phyloP scores from a whole-genome alignment of 1,139 yeast genomes.

The Candida anutae region DNA sequence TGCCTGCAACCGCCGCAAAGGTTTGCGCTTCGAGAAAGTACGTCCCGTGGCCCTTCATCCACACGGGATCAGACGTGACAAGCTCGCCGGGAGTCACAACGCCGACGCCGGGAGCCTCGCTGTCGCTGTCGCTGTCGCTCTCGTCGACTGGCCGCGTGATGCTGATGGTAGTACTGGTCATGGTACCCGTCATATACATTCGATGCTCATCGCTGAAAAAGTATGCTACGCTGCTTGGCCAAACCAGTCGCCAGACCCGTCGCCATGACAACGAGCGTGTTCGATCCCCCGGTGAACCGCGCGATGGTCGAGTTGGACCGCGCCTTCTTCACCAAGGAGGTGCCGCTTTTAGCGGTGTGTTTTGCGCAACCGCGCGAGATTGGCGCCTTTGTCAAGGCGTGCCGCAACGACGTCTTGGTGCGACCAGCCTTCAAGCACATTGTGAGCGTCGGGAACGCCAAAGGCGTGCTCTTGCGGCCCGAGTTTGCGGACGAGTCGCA shows the following conservation, averaged over 20 bases:
- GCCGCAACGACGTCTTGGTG: slow-evolving; percentile 50
- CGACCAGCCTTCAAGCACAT: slow-evolving; percentile 63
- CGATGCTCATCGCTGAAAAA: not conserved
- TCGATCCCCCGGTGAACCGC: slow-evolving; percentile 62
- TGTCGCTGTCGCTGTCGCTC: slow-evolving; percentile 5
- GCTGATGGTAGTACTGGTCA: no score
- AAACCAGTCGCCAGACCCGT: not conserved
- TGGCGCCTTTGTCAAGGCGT: slow-evolving; percentile 46
- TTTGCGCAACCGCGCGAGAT: slow-evolving; percentile 61
- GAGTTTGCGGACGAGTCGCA: slow-evolving; percentile 29
- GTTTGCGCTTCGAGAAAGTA: slow-evolving; percentile 67
- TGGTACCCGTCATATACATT: no score
- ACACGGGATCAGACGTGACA: slow-evolving; percentile 87
- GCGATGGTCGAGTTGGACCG: slow-evolving; percentile 62
- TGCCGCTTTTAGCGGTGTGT: slow-evolving; percentile 57
- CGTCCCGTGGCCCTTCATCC: slow-evolving; percentile 99
- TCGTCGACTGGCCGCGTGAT: slow-evolving; percentile 25
- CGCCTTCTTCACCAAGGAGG: slow-evolving; percentile 45
- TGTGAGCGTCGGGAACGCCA: slow-evolving; percentile 40
- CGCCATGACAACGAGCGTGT: slow-evolving; percentile 16
- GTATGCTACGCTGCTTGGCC: not conserved
- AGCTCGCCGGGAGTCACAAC: slow-evolving; percentile 95
- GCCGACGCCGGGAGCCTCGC: no score
- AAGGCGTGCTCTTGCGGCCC: slow-evolving; percentile 60
- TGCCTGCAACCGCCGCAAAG: slow-evolving; percentile 89